Conservation (phyloP, 148 eudicot genomes). For the Rhododendron ovatum region DNA sequence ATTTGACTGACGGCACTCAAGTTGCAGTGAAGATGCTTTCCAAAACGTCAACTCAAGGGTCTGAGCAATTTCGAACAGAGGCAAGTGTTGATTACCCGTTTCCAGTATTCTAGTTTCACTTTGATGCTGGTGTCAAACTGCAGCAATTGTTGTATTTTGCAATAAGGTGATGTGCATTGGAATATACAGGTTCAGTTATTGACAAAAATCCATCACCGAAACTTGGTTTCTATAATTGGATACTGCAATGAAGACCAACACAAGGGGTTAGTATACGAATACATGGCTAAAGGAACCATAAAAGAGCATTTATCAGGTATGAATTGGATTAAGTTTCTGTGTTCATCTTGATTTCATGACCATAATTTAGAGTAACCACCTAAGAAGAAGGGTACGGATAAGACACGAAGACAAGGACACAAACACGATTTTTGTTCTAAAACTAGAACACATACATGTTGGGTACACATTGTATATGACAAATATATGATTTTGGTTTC, state of each 20-base stretch:
- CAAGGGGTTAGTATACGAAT: slow-evolving; percentile 25
- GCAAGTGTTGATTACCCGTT: not conserved
- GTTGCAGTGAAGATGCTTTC: not conserved
- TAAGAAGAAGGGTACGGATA: no score
- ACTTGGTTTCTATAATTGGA: slow-evolving; percentile 22
- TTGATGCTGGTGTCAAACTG: no score
- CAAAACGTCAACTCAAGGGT: not conserved
- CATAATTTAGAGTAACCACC: no score
- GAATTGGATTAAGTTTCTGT: not conserved
- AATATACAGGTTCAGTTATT: slow-evolving; percentile 11
- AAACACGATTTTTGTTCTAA: not conserved
- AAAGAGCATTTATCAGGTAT: slow-evolving; percentile 14
- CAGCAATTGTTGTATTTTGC: not conserved
- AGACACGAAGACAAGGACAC: no score
- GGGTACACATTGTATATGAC: not conserved
- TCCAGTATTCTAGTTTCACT: not conserved
- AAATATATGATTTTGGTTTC: not conserved
- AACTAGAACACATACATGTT: not conserved
- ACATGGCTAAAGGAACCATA: slow-evolving; percentile 7
- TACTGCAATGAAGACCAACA: slow-evolving; percentile 16
- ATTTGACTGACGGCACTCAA: not conserved
- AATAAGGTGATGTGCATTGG: not conserved
- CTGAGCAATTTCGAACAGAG: slow-evolving; percentile 24
- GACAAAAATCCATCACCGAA: slow-evolving; percentile 18
- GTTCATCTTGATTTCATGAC: not conserved